These are phyloP conservation scores for Chytriomyces sp. DNA, from an alignment of 192 early-diverging fungal genomes.

Conservation along the genomic window DNA sequence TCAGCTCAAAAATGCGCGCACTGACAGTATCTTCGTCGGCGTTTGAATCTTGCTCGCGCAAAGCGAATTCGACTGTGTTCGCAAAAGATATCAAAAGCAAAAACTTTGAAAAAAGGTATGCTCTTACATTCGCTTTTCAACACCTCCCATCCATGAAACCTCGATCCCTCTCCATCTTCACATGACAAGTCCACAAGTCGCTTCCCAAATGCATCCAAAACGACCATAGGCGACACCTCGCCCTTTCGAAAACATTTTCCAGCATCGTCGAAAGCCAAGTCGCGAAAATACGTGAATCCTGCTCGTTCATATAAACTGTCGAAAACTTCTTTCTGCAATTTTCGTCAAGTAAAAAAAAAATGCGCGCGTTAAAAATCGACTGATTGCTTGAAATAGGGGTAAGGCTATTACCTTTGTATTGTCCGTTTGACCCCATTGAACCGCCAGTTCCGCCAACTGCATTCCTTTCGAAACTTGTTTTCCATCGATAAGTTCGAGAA, in stretches of 20 bases:
- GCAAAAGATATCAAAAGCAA: constrained; percentile 2
- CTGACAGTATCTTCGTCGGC: constrained; percentile 44
- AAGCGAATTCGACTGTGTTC: constrained; percentile 22
- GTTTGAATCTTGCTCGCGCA: constrained; percentile 54
- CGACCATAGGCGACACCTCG: constrained; percentile 58
- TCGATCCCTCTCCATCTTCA: background rate
- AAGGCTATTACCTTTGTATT: constrained; percentile 44
- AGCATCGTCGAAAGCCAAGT: constrained; percentile 72
- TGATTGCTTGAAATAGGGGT: too few species aligned
- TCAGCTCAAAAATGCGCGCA: constrained; percentile 49
- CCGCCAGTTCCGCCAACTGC: constrained; percentile 61
- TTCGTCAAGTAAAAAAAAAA: background rate
- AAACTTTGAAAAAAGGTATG: constrained; percentile 2
- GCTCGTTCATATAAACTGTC: constrained; percentile 61
- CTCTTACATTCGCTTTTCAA: too few species aligned
- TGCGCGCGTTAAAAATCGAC: background rate
- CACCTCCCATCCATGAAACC: constrained; percentile 16
- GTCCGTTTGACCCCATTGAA: constrained; percentile 52
- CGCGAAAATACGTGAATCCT: constrained; percentile 64
- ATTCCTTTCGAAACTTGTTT: constrained; percentile 67
- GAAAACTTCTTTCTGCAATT: constrained; percentile 16
- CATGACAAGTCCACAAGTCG: constrained; percentile 33
- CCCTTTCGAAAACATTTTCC: constrained; percentile 66
- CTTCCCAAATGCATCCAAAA: too few species aligned
- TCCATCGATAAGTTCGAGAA: constrained; percentile 61